Evolutionary conservation across 345 rosid genomes (phyloP), one percentile per base, ranked within the genome.

Genomic region (Sonneratia caseolaris): DNA sequence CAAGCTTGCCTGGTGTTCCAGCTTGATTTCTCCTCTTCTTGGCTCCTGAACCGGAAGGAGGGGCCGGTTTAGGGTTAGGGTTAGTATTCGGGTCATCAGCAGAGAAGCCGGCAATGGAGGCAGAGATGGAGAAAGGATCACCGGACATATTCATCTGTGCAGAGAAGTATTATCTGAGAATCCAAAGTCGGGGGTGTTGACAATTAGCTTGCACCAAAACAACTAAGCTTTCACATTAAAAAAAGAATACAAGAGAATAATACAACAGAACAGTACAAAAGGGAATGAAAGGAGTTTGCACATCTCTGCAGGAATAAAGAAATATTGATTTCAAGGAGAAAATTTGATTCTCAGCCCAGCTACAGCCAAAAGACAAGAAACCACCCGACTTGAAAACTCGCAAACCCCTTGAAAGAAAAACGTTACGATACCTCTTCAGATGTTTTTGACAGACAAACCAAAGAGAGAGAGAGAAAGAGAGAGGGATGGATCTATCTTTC

Each of bases 21-120:
- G 95, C 91, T 68, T 86, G 78, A 76, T 79, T 89, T 80, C 92
- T 80, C 81, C 83, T 89, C 83, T 68, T 87, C 78, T 89, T 89
- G 68, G 66, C 37, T 3, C 38, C 66, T 2, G 66, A 62, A 35
- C 38, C 12, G 38, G 66, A 62, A 32, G 66, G 9, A 35, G 66
- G 7, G 3, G 43, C 37, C 7, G 81, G 79, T 71, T 81, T 81
- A n/a, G 83, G 64, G 72, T 76, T 83, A 84, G 90, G 89, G 83
- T 85, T 87, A 82, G 86, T 85, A 86, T 80, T 70, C 69, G 81
- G 77, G 62, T 79, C 79, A 70, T 71, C 69, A 74, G 76, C 66
- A 12, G 81, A 71, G 45, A 82, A 47, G 22, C 24, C 43, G 42
- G 47, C 38, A 18, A 89, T 80, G 78, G 91, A 71, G 42, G 93